Evolutionary conservation across 805 yeast species (phyloP).

Genomic region (Helenozyma rhizophorensis): DNA sequence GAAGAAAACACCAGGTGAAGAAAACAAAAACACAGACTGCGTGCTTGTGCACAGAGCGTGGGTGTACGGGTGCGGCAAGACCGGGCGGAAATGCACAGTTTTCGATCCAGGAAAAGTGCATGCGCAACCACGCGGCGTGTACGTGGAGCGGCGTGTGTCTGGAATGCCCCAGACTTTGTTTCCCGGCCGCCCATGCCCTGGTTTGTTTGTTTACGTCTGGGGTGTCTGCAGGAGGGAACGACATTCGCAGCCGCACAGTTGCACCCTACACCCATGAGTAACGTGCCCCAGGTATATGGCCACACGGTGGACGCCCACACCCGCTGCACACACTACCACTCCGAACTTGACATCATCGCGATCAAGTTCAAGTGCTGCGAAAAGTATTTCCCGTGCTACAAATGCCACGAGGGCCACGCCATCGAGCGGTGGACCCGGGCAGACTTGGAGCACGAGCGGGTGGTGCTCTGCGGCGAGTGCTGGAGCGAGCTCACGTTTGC

Average conservation of each 20-base stretch:
- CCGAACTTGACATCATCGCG: conserved; percentile 34
- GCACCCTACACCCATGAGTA: background rate
- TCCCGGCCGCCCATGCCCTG: too few species aligned
- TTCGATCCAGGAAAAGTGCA: too few species aligned
- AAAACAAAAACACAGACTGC: background rate
- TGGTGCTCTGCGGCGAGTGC: conserved; percentile 38
- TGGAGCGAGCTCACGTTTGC: conserved; percentile 22
- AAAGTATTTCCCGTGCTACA: conserved; percentile 34
- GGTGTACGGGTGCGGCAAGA: conserved; percentile 3
- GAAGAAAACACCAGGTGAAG: conserved; percentile 1
- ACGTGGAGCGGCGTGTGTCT: too few species aligned
- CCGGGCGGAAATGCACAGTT: too few species aligned
- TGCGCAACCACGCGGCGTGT: too few species aligned
- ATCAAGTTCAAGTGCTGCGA: conserved; percentile 37
- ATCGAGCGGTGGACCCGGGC: conserved; percentile 10
- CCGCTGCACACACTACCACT: conserved; percentile 35
- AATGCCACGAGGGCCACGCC: conserved; percentile 30
- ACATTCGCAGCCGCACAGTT: too few species aligned
- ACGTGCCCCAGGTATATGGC: conserved; percentile 9
- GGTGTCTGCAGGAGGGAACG: too few species aligned
- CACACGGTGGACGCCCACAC: conserved; percentile 26
- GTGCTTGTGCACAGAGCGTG: background rate
- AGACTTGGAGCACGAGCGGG: conserved; percentile 12
- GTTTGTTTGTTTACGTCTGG: too few species aligned
- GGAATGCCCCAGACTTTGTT: too few species aligned